Evolutionary conservation across 192 early-diverging fungal species (phyloP).

Genomic region (Umbelopsis isabellina): DNA sequence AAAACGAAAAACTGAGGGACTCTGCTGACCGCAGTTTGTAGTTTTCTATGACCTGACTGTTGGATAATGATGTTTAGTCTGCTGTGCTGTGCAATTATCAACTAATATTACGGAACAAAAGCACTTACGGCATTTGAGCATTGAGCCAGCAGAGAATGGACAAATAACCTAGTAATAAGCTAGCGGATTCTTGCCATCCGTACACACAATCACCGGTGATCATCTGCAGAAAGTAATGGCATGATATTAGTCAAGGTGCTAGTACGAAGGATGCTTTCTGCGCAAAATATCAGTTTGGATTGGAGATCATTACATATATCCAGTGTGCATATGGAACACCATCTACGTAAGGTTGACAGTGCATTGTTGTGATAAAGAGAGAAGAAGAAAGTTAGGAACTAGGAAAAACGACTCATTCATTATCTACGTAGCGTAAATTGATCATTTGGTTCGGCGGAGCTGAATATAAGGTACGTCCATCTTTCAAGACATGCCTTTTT

Average conservation of each 20-base stretch:
- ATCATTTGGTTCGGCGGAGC: conserved; percentile 13
- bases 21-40: conserved; percentile 49
- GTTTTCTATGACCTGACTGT: conserved; percentile 56
- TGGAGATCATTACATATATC: background rate
- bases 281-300: background rate
- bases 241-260: background rate
- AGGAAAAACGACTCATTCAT: background rate
- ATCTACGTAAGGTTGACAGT: conserved; percentile 14
- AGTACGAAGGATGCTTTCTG: background rate
- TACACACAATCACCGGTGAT: conserved; percentile 51
- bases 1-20: conserved; percentile 54
- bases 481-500: conserved; percentile 15
- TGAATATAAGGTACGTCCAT: background rate
- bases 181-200: conserved; percentile 41
- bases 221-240: conserved; percentile 23
- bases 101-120: background rate
- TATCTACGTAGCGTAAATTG: background rate
- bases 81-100: background rate
- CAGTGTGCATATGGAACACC: conserved; percentile 8
- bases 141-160: conserved; percentile 70
- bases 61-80: background rate
- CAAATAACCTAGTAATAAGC: conserved; percentile 51
- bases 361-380: background rate
- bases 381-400: background rate
- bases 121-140: conserved; percentile 71